These are phyloP conservation scores for Pseudopyricularia javanii DNA, from an alignment of 2,329 filamentous ascomycete species.

Conservation along the genomic window DNA sequence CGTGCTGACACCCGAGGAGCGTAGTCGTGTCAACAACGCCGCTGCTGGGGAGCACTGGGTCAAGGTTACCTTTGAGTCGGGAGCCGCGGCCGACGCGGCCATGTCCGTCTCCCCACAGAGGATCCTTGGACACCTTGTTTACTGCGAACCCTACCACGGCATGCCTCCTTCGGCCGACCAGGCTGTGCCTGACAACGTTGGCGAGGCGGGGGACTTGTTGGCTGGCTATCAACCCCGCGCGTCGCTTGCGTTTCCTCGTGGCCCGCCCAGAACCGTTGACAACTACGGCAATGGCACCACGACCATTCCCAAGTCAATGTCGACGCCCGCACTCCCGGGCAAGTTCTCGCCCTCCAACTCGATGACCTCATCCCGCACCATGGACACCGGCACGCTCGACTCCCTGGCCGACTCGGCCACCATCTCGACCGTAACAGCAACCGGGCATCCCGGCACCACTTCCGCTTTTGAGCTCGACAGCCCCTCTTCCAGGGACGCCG, in stretches of 20 bases:
- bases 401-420: slow-evolving; percentile 22
- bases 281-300: slow-evolving; percentile 10
- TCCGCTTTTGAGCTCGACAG: slow-evolving; percentile 7
- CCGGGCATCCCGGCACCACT: slow-evolving; percentile 14
- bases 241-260: slow-evolving; percentile 5
- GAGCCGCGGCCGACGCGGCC: slow-evolving; percentile 57
- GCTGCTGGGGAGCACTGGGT: slow-evolving; percentile 88
- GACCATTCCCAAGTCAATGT: background rate
- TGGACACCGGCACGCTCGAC: slow-evolving; percentile 42
- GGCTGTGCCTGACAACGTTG: slow-evolving; percentile 42
- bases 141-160: slow-evolving; percentile 58
- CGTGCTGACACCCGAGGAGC: slow-evolving; percentile 58
- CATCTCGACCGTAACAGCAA: slow-evolving; percentile 32
- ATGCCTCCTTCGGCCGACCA: slow-evolving; percentile 49
- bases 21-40: slow-evolving; percentile 67
- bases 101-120: slow-evolving; percentile 59
- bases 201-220: slow-evolving; percentile 22
- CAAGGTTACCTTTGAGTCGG: slow-evolving; percentile 69
- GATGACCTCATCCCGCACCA: slow-evolving; percentile 39
- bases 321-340: background rate
- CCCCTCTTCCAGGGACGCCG: slow-evolving; percentile 17
- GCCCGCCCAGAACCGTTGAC: slow-evolving; percentile 12
- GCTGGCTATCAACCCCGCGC: slow-evolving; percentile 7
- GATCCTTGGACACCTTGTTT: slow-evolving; percentile 58
- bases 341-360: slow-evolving; percentile 19